Evolutionary conservation across 768 basidiomycete genomes (phyloP), one percentile per base, ranked within the genome.

Genomic region (Termitomyces sp.): DNA sequence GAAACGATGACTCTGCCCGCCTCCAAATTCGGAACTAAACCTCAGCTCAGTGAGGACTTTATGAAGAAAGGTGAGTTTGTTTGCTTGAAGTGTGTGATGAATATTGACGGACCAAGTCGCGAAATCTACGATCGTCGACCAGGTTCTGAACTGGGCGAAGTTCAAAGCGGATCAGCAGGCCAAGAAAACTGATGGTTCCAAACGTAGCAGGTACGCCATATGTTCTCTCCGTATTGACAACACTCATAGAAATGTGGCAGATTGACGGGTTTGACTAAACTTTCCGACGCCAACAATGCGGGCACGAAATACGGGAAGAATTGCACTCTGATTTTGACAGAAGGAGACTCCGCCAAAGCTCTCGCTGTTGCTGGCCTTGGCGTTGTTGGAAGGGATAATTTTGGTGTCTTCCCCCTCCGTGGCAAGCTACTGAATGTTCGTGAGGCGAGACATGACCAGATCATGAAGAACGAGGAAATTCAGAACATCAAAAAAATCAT

Each of bases 341-440:
- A 99, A 83, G 97, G 97, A 79, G 96, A 98, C 75, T 98, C 97
- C 24, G 97, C 97, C 79, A 98, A 98, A 71, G 87, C 95, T 6
- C 81, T 99, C 39, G 97, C 97, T 10, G 88, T 98, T 27, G 94
- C 95, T 47, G 97, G 97, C 49, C 83, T 99, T 34, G 84, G 87
- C 56, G 95, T 98, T 30, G 94, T 98, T 57, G 97, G 97, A 5
- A 88, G 97, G 59, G 95, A 99, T 71, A 85, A 94, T 68, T 99
- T 93, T 61, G 97, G 97, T 43, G 97, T 99, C 39, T 99, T 99
- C 75, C 97, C 97, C 0, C 79, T 99, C 46, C 93, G 97, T 18
- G 97, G 97, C 64, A 99, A 99, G 76, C 73, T 98, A 36, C 78
- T 99, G 50, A 99, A 99, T 68, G 97, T 99, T 22, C 91, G 97